These are phyloP conservation scores for Blastocystis sp. DNA, from an alignment of 352 stramenopile species.

Conservation along the genomic window DNA sequence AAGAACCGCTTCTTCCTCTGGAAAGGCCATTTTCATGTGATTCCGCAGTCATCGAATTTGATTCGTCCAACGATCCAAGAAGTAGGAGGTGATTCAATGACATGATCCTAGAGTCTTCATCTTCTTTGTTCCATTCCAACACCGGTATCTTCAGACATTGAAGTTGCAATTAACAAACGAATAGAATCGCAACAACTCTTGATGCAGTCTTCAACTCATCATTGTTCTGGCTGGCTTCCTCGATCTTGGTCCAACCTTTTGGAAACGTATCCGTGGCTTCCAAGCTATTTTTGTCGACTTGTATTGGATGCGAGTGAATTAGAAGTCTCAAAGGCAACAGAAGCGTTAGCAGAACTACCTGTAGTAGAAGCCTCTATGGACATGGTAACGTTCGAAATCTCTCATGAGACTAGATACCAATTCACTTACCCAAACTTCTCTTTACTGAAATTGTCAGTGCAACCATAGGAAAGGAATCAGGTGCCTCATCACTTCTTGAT, in stretches of 20 bases:
- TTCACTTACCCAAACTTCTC: slow-evolving; percentile 37
- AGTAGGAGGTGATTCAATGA: not conserved
- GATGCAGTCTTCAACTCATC: not conserved
- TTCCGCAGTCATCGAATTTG: not conserved
- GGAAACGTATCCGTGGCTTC: not conserved
- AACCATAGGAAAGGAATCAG: not conserved
- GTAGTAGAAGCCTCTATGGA: not conserved
- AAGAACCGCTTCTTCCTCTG: slow-evolving; percentile 28
- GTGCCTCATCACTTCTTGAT: not conserved
- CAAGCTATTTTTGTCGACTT: not conserved
- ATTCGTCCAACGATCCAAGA: not conserved
- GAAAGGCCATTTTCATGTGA: not conserved
- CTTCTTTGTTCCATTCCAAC: not conserved
- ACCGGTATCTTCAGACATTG: not conserved
- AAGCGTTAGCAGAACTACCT: not conserved
- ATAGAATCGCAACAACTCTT: not conserved
- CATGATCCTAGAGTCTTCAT: not conserved
- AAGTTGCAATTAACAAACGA: not conserved
- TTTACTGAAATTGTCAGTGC: not conserved
- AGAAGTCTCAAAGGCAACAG: not conserved
- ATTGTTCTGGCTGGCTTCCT: not conserved
- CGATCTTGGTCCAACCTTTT: not conserved
- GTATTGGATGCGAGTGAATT: not conserved
- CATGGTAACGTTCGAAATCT: too few species aligned
- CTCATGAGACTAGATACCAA: too few species aligned